Percentiles rank a stretch among this genome's conserved stretches.
Conservation (phyloP, 2,329 filamentous ascomycete genomes). For the Pseudonectria buxi region DNA sequence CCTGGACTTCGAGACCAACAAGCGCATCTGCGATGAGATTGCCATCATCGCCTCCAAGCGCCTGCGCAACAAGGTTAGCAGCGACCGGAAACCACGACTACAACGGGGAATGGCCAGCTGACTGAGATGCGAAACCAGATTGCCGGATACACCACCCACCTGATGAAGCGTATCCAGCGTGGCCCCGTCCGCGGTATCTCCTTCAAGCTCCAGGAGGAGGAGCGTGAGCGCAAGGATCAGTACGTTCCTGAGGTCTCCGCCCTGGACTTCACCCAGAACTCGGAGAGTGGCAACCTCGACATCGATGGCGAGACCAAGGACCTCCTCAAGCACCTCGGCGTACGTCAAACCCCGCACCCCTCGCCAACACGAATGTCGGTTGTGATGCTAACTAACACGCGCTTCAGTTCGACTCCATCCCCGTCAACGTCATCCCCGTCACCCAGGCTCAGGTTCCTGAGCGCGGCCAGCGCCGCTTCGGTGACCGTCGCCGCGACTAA, state of each 20-base stretch:
- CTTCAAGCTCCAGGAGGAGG: slow-evolving; percentile 99
- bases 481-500: slow-evolving; percentile 48
- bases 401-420: slow-evolving; percentile 85
- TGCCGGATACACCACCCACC: slow-evolving; percentile 95
- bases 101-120: slow-evolving; percentile 9
- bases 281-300: slow-evolving; percentile 87
- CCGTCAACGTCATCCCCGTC: slow-evolving; percentile 91
- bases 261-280: slow-evolving; percentile 94
- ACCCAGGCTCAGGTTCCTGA: slow-evolving; percentile 81
- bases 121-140: slow-evolving; percentile 49
- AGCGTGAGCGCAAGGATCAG: slow-evolving; percentile 99
- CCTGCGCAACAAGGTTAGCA: slow-evolving; percentile 91
- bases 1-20: slow-evolving; percentile 99
- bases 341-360: slow-evolving; percentile 49
- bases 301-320: slow-evolving; percentile 98
- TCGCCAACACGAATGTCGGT: not conserved
- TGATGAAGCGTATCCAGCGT: slow-evolving; percentile 99
- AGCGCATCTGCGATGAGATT: slow-evolving; percentile 99
- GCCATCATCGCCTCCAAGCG: slow-evolving; percentile 99
- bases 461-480: slow-evolving; percentile 70
- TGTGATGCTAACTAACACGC: slow-evolving; percentile 21
- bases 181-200: slow-evolving; percentile 99
- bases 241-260: slow-evolving; percentile 99
- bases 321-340: slow-evolving; percentile 95
- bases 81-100: slow-evolving; percentile 2